Percentiles rank a stretch among this genome's conserved stretches.
phyloP scores from a whole-genome alignment of 208 protist genomes.

The Wallacemonas sp. region DNA sequence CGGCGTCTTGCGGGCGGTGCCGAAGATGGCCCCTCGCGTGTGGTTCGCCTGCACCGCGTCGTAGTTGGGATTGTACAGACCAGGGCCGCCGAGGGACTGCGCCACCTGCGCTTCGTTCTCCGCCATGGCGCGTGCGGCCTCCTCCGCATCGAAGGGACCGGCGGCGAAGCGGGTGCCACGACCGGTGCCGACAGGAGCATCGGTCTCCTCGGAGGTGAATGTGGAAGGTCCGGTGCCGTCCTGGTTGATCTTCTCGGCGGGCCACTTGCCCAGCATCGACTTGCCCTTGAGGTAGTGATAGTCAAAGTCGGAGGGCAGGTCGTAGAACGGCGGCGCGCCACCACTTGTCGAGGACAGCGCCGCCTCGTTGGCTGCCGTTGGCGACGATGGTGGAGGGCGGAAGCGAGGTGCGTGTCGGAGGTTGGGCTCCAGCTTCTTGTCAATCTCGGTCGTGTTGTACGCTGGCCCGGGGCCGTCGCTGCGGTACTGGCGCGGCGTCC shows the following conservation, averaged over 20 bases:
- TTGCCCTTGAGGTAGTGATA: slow-evolving; percentile 72
- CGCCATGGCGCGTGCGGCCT: slow-evolving; percentile 8
- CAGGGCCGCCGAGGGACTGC: slow-evolving; percentile 21
- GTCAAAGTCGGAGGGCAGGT: slow-evolving; percentile 82
- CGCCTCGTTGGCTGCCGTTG: neutral
- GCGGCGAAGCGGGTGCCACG: slow-evolving; percentile 32
- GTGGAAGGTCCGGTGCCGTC: slow-evolving; percentile 12
- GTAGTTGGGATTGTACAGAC: slow-evolving; percentile 23
- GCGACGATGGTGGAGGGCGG: slow-evolving; percentile 13
- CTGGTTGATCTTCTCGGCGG: slow-evolving; percentile 1
- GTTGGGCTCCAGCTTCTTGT: slow-evolving; percentile 43
- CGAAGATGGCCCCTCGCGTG: slow-evolving; percentile 9
- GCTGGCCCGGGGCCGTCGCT: slow-evolving; percentile 53
- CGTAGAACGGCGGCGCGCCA: slow-evolving; percentile 6
- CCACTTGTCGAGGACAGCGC: neutral
- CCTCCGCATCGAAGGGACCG: slow-evolving; percentile 27
- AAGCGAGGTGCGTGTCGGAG: slow-evolving; percentile 54
- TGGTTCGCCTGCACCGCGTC: slow-evolving; percentile 18
- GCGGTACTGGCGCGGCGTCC: slow-evolving; percentile 21
- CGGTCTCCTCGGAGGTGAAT: slow-evolving; percentile 2
- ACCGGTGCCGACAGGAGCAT: slow-evolving; percentile 1
- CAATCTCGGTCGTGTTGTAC: slow-evolving; percentile 49
- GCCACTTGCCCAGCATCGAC: slow-evolving; percentile 39
- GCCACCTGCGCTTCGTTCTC: slow-evolving; percentile 21
- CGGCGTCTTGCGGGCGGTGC: neutral